Evolutionary conservation across 257 asterid genomes (phyloP).

Genomic region (Solanum medicagineum): DNA sequence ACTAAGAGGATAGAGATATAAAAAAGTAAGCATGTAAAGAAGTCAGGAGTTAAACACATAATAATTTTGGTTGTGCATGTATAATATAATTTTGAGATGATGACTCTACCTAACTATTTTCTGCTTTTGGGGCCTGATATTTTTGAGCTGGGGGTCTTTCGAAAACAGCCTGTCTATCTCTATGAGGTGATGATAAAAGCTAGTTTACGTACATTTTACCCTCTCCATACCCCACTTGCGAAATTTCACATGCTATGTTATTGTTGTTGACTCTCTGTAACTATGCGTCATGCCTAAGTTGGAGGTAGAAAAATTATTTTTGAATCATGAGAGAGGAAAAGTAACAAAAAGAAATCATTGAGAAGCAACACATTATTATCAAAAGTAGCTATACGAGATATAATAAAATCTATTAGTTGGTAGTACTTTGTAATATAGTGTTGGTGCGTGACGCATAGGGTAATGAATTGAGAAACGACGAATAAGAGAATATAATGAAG

Average conservation of each 20-base stretch:
- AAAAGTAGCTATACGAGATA: not conserved
- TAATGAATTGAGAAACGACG: not conserved
- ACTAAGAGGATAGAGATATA: no score
- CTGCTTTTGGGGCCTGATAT: no score
- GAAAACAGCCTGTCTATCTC: no score
- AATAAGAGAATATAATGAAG: not conserved
- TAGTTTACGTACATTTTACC: no score
- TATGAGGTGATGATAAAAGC: no score
- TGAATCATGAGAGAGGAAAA: not conserved
- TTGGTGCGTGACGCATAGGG: not conserved
- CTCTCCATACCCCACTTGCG: no score
- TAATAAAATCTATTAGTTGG: not conserved
- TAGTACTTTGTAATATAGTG: not conserved
- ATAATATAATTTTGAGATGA: not conserved
- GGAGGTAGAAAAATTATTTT: not conserved
- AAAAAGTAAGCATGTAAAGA: not conserved
- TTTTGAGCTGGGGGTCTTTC: no score
- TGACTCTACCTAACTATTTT: no score
- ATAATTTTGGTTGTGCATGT: no score
- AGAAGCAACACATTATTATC: not conserved
- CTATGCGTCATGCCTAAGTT: not conserved
- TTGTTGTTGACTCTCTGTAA: no score
- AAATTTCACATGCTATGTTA: fast-evolving
- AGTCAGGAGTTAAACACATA: not conserved
- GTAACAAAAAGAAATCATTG: not conserved